These are phyloP conservation scores for Alternaria atra DNA, from an alignment of 2,329 filamentous ascomycete species.

Conservation along the genomic window DNA sequence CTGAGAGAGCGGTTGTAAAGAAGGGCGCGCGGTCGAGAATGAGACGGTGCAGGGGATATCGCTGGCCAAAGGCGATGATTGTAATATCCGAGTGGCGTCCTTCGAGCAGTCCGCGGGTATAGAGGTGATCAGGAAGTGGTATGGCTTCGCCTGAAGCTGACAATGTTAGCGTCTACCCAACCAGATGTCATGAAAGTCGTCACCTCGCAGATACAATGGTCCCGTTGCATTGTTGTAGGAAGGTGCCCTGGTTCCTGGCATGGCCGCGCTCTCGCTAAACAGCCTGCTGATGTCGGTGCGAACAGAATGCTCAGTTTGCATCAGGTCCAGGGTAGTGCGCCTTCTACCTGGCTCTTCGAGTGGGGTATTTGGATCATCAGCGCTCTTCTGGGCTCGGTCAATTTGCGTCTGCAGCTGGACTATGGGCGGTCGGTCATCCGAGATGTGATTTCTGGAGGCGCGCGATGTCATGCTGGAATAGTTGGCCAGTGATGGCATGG, in stretches of 20 bases:
- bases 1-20: constrained; percentile 63
- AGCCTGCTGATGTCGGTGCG: constrained; percentile 56
- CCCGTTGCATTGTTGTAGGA: constrained; percentile 54
- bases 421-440: constrained; percentile 40
- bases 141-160: constrained; percentile 50
- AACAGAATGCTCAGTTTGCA: constrained; percentile 50
- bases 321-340: constrained; percentile 38
- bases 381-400: constrained; percentile 58
- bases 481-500: constrained; percentile 38
- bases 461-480: constrained; percentile 39
- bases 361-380: constrained; percentile 57
- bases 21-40: constrained; percentile 65
- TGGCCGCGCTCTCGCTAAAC: constrained; percentile 53
- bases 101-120: constrained; percentile 60
- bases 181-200: too few species aligned
- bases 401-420: constrained; percentile 48
- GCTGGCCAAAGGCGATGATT: constrained; percentile 61
- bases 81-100: constrained; percentile 65
- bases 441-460: constrained; percentile 37
- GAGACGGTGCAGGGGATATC: constrained; percentile 63
- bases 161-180: constrained; percentile 23
- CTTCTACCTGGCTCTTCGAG: constrained; percentile 41
- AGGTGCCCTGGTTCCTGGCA: constrained; percentile 52
- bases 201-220: constrained; percentile 47
- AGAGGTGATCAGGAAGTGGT: constrained; percentile 61